phyloP scores from a whole-genome alignment of 1,284 basidiomycete genomes.

The Takashimella koratensis region DNA sequence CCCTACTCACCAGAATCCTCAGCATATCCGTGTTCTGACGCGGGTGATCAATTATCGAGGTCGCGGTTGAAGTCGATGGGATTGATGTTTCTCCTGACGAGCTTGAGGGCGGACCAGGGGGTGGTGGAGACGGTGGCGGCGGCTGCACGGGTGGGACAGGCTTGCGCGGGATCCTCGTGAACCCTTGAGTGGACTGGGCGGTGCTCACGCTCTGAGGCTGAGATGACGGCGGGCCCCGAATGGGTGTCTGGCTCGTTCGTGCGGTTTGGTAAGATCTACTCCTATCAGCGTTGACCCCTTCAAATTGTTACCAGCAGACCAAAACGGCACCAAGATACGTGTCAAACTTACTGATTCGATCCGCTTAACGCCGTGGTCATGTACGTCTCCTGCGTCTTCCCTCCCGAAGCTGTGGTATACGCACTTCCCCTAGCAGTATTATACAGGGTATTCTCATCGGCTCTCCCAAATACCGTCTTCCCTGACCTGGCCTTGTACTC shows the following conservation, averaged over 20 bases:
- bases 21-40: background rate
- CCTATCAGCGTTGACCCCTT: too few species aligned
- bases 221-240: background rate
- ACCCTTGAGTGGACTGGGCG: slow-evolving; percentile 18
- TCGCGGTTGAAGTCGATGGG: background rate
- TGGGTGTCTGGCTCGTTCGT: slow-evolving; percentile 7
- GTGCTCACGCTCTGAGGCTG: slow-evolving; percentile 24
- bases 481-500: slow-evolving; percentile 1
- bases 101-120: slow-evolving; percentile 3
- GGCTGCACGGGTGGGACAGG: slow-evolving; percentile 23
- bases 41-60: background rate
- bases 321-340: too few species aligned
- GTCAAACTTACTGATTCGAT: background rate
- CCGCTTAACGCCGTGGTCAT: slow-evolving; percentile 15
- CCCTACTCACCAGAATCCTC: background rate
- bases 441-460: slow-evolving; percentile 21
- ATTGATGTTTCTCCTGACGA: background rate
- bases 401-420: slow-evolving; percentile 18
- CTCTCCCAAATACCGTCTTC: slow-evolving; percentile 20
- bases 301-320: too few species aligned
- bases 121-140: slow-evolving; percentile 6
- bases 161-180: slow-evolving; percentile 19
- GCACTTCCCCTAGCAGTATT: slow-evolving; percentile 9
- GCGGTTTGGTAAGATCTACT: slow-evolving; percentile 18
- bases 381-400: slow-evolving; percentile 20